Evolutionary conservation across 2,329 filamentous ascomycete species (phyloP).

Genomic region (Fusarium incarnatum): DNA sequence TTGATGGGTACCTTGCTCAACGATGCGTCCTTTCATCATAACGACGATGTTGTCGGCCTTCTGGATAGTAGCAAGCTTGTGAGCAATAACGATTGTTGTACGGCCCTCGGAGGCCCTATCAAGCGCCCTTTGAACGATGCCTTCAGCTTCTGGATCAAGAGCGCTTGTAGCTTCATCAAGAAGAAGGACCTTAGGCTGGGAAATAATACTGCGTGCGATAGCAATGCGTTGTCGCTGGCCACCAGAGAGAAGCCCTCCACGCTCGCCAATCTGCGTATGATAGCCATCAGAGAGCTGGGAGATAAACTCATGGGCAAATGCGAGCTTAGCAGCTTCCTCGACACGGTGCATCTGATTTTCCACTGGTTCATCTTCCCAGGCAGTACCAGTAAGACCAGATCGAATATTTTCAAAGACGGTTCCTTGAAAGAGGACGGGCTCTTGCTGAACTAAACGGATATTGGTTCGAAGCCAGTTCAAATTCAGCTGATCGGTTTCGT

Average conservation of each 20-base stretch:
- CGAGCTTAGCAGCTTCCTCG: neutral
- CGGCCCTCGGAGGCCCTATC: conserved; percentile 63
- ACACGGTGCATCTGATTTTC: neutral
- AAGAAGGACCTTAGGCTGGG: conserved; percentile 60
- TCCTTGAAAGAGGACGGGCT: neutral
- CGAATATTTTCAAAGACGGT: neutral
- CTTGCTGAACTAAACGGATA: neutral
- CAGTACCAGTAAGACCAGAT: neutral
- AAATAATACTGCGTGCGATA: neutral
- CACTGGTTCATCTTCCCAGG: neutral
- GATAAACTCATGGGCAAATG: neutral
- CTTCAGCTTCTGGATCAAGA: conserved; percentile 54
- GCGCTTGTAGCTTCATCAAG: conserved; percentile 75
- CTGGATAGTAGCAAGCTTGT: conserved; percentile 62
- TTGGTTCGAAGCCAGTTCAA: neutral
- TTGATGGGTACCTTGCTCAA: conserved; percentile 67
- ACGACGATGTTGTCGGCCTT: conserved; percentile 62
- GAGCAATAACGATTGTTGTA: conserved; percentile 69
- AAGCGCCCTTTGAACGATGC: conserved; percentile 65
- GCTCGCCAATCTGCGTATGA: neutral
- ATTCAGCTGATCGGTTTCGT: neutral
- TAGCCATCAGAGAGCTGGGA: neutral
- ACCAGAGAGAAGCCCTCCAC: neutral
- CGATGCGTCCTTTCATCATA: conserved; percentile 64
- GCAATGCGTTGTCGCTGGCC: neutral